Base-by-base conservation (phyloP, 129 eudicot species). In the Centaurea solstitialis region DNA sequence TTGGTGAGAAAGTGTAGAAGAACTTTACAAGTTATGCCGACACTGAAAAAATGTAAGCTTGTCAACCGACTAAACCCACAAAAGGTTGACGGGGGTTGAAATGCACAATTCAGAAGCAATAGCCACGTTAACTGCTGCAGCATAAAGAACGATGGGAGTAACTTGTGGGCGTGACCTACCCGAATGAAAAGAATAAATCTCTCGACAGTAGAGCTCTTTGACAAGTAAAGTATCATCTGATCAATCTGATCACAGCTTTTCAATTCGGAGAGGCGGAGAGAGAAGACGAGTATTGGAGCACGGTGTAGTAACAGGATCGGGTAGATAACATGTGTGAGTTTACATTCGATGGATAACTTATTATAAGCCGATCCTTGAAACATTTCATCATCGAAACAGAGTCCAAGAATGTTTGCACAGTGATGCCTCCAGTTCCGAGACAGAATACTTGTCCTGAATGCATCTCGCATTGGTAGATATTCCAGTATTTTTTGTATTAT, bases 361-460 rank as follows among this genome's bases (percentile, higher is more conserved):
- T 33, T 65, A 15, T 7, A n/a, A n/a, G 9, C 24, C 28, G 76
- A 13, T 40, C 9, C 38, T 68, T 87, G 4, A 69, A 80, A 83
- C 9, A 83, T 6, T 59, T 24, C 59, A 39, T 84, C 79, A 20
- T 81, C 88, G 8, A 89, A 78, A 0, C 61, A 47, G 33, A 89
- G 88, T 68, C 78, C 47, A 5, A 90, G 83, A 37, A 80, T 50
- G 33, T 70, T 70, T 6, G 59, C 59, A 82, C 90, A 89, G 6
- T 22, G 47, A 62, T 84, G 70, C 61, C 82, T 85, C 90, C 90
- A 86, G 38, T 71, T 75, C 22, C 18, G 38, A 18, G 90, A 89
- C 30, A 89, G 39, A 38, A 86, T 76, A 71, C 73, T 78, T 73
- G 89, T 86, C 35, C 83, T 64, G 22, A 72, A 89, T 35, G 81